These are phyloP conservation scores for Botrytis byssoidea DNA, from an alignment of 2,329 filamentous ascomycete genomes.

Conservation along the genomic window DNA sequence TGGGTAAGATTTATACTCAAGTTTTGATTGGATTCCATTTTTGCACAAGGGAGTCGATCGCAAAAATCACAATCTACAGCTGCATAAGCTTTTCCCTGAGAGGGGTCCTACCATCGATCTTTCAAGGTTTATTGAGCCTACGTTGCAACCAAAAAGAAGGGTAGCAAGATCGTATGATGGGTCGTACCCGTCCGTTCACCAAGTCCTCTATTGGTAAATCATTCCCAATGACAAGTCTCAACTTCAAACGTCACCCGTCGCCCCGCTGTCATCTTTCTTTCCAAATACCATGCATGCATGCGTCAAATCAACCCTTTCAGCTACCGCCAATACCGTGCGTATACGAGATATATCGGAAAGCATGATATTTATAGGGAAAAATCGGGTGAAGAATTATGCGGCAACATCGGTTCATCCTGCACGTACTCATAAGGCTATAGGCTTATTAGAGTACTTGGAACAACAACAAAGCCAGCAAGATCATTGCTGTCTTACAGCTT, in stretches of 20 bases:
- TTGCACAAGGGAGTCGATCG: neutral
- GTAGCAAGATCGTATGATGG: constrained; percentile 10
- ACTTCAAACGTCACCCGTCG: constrained; percentile 11
- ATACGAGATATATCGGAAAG: neutral
- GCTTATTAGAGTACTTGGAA: neutral
- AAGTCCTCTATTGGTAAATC: constrained; percentile 5
- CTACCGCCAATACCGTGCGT: neutral
- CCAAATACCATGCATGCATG: neutral
- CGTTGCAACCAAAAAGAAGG: neutral
- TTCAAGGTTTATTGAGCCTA: neutral
- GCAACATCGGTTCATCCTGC: neutral
- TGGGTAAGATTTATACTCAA: neutral
- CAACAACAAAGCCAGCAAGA: neutral
- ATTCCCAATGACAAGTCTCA: constrained; percentile 10
- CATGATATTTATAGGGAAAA: neutral
- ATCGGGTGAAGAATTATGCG: constrained; percentile 2
- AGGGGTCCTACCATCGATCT: constrained; percentile 5
- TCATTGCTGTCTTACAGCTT: neutral
- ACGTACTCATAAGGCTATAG: constrained; percentile 1
- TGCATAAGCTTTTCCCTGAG: neutral
- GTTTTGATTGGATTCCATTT: constrained; percentile 3
- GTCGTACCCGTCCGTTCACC: neutral
- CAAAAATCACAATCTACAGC: neutral
- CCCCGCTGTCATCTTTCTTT: constrained; percentile 12
- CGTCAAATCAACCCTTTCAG: neutral